phyloP scores from a whole-genome alignment of 768 basidiomycete genomes.

The Amanita pallidorosea region DNA sequence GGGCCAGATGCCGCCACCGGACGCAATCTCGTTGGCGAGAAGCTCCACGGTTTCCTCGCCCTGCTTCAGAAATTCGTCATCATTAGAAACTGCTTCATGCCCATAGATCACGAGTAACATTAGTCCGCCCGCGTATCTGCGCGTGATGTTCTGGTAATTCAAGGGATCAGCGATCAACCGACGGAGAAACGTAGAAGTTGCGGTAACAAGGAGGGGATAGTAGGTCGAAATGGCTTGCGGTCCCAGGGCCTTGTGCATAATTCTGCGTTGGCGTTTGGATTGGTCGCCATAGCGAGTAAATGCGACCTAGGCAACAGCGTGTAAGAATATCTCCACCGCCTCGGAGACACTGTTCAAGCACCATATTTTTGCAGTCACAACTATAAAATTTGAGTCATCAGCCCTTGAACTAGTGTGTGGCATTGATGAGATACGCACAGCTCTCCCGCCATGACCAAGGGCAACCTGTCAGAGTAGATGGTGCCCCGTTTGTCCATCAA shows the following conservation, averaged over 20 bases:
- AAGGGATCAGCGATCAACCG: conserved; percentile 37
- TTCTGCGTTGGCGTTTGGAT: conserved; percentile 51
- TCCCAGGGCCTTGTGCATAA: conserved; percentile 58
- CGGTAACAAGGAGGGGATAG: conserved; percentile 43
- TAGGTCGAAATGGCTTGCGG: conserved; percentile 41
- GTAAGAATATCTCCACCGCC: background rate
- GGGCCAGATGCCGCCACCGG: conserved; percentile 37
- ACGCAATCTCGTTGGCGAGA: conserved; percentile 29
- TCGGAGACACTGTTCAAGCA: conserved; percentile 9
- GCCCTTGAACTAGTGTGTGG: conserved; percentile 1
- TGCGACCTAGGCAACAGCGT: conserved; percentile 30
- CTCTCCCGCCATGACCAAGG: conserved; percentile 59
- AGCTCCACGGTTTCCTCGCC: conserved; percentile 33
- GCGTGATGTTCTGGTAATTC: conserved; percentile 23
- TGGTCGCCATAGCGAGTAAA: conserved; percentile 59
- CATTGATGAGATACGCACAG: conserved; percentile 32
- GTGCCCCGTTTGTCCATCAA: conserved; percentile 60
- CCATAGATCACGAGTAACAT: conserved; percentile 55
- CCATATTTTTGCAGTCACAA: conserved; percentile 62
- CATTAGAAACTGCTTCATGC: conserved; percentile 28
- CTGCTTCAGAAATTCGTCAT: conserved; percentile 27
- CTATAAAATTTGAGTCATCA: conserved; percentile 17
- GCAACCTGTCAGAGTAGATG: conserved; percentile 69
- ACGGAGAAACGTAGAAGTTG: conserved; percentile 47
- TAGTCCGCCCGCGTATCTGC: conserved; percentile 48